Conservation (phyloP, 306 rosid genomes). For the Cyamopsis tetragonoloba region DNA sequence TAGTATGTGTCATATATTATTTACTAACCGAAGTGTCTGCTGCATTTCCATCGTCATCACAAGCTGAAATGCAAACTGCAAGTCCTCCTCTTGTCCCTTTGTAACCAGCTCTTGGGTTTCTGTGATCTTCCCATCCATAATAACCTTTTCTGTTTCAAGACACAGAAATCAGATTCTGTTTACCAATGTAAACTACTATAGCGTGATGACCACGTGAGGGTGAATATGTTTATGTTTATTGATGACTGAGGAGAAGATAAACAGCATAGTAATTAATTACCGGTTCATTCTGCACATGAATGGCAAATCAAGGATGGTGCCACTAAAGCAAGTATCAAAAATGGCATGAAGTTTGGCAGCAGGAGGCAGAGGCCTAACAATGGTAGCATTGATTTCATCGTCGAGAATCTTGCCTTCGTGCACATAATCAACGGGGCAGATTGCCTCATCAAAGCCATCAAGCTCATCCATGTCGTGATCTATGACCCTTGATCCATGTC, state of each 20-base stretch:
- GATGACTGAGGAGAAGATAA: not conserved
- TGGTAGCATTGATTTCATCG: conserved; percentile 59
- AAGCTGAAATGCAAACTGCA: conserved; percentile 48
- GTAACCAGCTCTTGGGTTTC: conserved; percentile 27
- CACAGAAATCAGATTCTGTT: not conserved
- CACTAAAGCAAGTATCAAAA: conserved; percentile 58
- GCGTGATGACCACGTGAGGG: not conserved
- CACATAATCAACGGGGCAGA: conserved; percentile 63
- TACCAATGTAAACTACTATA: not conserved
- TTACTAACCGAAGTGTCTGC: conserved; percentile 47
- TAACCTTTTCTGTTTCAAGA: conserved; percentile 37
- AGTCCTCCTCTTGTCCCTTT: conserved; percentile 52
- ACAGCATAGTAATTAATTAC: conserved; percentile 19
- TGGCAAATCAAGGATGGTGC: conserved; percentile 57
- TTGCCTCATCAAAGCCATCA: conserved; percentile 56
- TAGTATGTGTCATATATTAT: not conserved
- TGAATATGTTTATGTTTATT: no score
- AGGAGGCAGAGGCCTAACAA: conserved; percentile 54
- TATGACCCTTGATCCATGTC: conserved; percentile 45
- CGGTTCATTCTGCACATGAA: conserved; percentile 52
- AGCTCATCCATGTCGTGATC: conserved; percentile 49
- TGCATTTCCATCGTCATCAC: conserved; percentile 43
- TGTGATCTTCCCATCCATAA: conserved; percentile 42
- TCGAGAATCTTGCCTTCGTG: conserved; percentile 47
- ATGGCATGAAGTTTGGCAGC: conserved; percentile 64